Base-by-base conservation (phyloP, 306 rosid genomes). In the barrel medic (Medicago truncatula) region DNA sequence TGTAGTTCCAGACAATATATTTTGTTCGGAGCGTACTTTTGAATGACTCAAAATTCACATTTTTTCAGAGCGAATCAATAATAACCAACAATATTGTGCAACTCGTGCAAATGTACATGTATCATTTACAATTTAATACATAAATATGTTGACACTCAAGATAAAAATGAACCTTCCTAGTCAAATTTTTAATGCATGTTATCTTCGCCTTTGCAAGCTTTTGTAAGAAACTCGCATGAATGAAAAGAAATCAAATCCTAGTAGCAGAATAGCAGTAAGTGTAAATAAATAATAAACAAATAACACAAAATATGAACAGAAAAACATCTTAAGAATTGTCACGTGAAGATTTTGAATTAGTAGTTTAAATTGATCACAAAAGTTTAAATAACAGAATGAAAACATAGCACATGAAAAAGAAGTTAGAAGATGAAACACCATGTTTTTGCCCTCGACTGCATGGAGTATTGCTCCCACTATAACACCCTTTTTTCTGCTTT, bases 401-500 rank as follows among this genome's bases (percentile, higher is more conserved):
- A 25, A 87, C 67, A 69, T 41, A 73, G 28, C 39, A 67, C 63
- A 76, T 4, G 62, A 67, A 63, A 25, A 77, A 16, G 21, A 81
- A 34, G 73, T 66, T 76, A 67, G 67, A 74, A 52, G 36, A 18
- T 68, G 58, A 56, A 53, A 78, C 84, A 40, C 68, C 44, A 14
- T 28, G 69, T 60, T 50, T 79, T 41, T 81, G 77, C 15, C 81
- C 92, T 50, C 39, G 74, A 78, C 85, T 90, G 91, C 98, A 95
- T 25, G 93, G 85, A 59, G 85, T 50, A 75, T 76, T 85, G 78
- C 85, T 90, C 43, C 97, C 98, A 77, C 97, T 95, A 23, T 84
- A 92, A 79, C 97, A 95, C n/a, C 98, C 98, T 11, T 71, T 80
- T 68, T 80, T 89, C 64, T 95, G 98, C 78, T 83, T 77, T 74